Base-by-base conservation (phyloP, 345 rosid species). In the Cochlearia excelsa region DNA sequence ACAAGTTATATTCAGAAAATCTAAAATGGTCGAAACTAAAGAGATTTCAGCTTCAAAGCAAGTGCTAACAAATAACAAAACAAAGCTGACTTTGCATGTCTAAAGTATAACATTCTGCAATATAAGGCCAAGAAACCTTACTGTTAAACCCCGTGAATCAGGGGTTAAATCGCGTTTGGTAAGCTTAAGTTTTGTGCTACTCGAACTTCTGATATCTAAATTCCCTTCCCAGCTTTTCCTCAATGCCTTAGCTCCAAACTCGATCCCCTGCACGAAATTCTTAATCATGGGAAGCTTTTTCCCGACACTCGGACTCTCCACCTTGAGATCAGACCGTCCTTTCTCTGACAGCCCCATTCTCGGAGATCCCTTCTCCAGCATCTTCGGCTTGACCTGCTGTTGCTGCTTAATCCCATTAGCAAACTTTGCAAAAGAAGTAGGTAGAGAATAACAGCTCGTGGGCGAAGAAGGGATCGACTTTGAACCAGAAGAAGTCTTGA, bases 181-280 rank as follows among this genome's bases (percentile, higher is more conserved):
- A 54, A 74, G 71, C 70, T 64, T 85, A 54, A 57, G 34, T 61
- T 67, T 85, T 0, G 86, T 54, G 37, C 41, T 77, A 41, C 80
- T 90, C 43, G 77, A 68, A 34, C 59, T 77, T 74, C 85, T 87
- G 54, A 80, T 73, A 39, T 93, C 99, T 43, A 77, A 40, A 71
- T 74, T 93, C 64, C 97, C 97, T 80, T 87, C 97, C 99, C 97
- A 93, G 76, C 95, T 93, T 85, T 89, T 93, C 77, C 99, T 80
- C 72, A 89, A 77, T 27, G 92, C 95, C 77, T 84, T 93, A n/a
- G 92, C 87, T 59, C 97, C 97, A 8, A 79, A 64, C 70, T 84
- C 99, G 68, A 87, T 54, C 67, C 94, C 95, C 35, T 84, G 86
- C 38, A 80, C 85, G 48, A 87, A 71, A 54, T 72, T 81, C 78